Conservation (phyloP, 371 early-diverging fungal genomes). For the Syncephalastrum sp. region DNA sequence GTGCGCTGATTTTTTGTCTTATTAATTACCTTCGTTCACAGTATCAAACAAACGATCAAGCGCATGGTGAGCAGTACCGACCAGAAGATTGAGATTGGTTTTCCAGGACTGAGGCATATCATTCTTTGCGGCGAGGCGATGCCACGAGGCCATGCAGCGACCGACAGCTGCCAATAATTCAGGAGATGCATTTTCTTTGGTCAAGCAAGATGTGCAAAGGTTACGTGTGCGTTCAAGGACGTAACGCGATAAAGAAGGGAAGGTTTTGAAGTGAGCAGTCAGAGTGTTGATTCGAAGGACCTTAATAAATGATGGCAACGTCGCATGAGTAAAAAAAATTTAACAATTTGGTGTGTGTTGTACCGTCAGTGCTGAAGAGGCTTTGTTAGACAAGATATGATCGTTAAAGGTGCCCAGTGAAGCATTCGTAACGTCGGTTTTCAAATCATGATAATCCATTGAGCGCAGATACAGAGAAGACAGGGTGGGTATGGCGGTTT, state of each 20-base stretch:
- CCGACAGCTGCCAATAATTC: conserved; percentile 32
- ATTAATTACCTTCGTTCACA: conserved; percentile 56
- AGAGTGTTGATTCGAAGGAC: not conserved
- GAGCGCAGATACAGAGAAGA: not conserved
- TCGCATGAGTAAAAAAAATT: no score
- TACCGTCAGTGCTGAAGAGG: no score
- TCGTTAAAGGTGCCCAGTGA: no score
- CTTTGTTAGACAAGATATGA: no score
- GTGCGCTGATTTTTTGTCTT: not conserved
- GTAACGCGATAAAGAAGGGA: conserved; percentile 30
- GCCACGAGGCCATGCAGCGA: conserved; percentile 45
- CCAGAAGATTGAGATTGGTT: conserved; percentile 34
- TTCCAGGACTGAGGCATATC: conserved; percentile 51
- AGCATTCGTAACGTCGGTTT: no score
- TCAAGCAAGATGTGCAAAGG: conserved; percentile 50
- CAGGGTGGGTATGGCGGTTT: conserved; percentile 1
- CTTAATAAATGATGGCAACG: no score
- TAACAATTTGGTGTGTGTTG: no score
- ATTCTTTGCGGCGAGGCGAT: conserved; percentile 44
- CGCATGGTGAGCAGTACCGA: conserved; percentile 52
- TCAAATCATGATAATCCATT: not conserved
- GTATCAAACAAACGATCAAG: conserved; percentile 54
- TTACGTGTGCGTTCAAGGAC: conserved; percentile 49
- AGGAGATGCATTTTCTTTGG: conserved; percentile 26
- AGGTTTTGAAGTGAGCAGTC: not conserved